Base-by-base conservation (phyloP, 2,329 filamentous ascomycete genomes). In the Domatiomyces globalis region DNA sequence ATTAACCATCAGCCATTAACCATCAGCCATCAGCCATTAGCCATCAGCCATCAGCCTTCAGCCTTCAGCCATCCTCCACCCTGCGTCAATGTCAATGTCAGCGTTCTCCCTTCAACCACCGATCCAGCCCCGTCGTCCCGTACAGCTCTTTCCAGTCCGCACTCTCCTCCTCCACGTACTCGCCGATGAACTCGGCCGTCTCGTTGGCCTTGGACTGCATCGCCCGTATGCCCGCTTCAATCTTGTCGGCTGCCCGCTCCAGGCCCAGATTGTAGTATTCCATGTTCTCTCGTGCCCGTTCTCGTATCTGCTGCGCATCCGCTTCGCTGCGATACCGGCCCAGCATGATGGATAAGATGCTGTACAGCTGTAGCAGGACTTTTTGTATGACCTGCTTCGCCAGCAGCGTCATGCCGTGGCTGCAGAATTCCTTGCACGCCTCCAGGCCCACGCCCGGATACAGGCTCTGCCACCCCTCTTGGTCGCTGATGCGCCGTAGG, bases 391-490 rank as follows among this genome's bases (percentile, higher is more conserved):
- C 70, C 51, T 90, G 85, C 67, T 95, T 95, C 53, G 85, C 80
- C 50, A 90, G 71, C 85, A 94, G 94, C 1, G 87, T 90, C 49
- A 88, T 76, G 0, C 88, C 88, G 61, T 95, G 87, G 19, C 80
- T 82, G 61, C 95, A 82, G 69, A 94, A 94, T 0, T 85, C 84
- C 61, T 88, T 89, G 7, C 89, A 67, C 2, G 94, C 73, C 66
- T 94, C 86, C 4, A 81, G 85, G 12, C 74, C 75, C 0, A 94
- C 71, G 4, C 87, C 88, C 47, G 84, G 79, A 63, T 94, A 95
- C 7, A 94, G 68, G 0, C 81, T 83, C 3, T 65, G 63, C 0
- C 82, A 54, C 0, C 88, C 88, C 62, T 94, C 85, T 0, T 70
- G 73, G 45, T 73, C 75, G 29, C 70, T 71, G 51, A 78, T 76